Evolutionary conservation across 352 stramenopile species (phyloP).

Genomic region (Globisporangium splendens): DNA sequence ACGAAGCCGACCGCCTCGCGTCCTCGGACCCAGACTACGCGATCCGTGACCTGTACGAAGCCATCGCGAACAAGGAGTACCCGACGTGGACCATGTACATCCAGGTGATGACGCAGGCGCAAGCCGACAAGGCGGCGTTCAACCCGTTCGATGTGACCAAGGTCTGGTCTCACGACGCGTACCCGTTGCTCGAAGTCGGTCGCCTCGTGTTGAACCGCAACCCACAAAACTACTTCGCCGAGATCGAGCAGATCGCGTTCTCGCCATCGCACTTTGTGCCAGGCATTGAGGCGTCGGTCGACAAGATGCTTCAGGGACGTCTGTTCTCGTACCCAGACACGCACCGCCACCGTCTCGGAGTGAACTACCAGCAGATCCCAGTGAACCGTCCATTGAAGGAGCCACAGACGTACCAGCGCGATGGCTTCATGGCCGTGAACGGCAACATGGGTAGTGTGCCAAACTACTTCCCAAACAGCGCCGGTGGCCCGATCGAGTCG

Average conservation of each 20-base stretch:
- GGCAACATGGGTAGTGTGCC: slow-evolving; percentile 67
- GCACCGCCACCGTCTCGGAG: slow-evolving; percentile 81
- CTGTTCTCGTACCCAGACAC: slow-evolving; percentile 90
- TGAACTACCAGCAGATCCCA: slow-evolving; percentile 89
- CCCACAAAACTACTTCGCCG: slow-evolving; percentile 91
- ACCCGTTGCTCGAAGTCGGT: slow-evolving; percentile 85
- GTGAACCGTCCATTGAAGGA: slow-evolving; percentile 83
- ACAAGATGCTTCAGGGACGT: slow-evolving; percentile 89
- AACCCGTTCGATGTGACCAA: slow-evolving; percentile 95
- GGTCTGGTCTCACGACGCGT: slow-evolving; percentile 87
- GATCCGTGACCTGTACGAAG: slow-evolving; percentile 90
- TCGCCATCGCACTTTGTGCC: slow-evolving; percentile 89
- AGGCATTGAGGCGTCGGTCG: slow-evolving; percentile 80
- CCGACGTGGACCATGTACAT: slow-evolving; percentile 90
- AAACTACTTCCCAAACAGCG: slow-evolving; percentile 90
- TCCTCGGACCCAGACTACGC: slow-evolving; percentile 85
- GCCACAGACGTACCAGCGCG: slow-evolving; percentile 78
- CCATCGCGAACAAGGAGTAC: slow-evolving; percentile 79
- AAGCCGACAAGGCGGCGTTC: slow-evolving; percentile 57
- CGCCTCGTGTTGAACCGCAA: slow-evolving; percentile 90
- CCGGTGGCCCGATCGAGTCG: slow-evolving; percentile 44
- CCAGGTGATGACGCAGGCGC: slow-evolving; percentile 86
- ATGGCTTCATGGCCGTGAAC: slow-evolving; percentile 76
- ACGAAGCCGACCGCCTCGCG: slow-evolving; percentile 66
- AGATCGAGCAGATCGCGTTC: slow-evolving; percentile 92